Evolutionary conservation across 1,284 basidiomycete species (phyloP), one percentile per base, ranked within the genome.

Genomic region (Melampsora larici-populina): DNA sequence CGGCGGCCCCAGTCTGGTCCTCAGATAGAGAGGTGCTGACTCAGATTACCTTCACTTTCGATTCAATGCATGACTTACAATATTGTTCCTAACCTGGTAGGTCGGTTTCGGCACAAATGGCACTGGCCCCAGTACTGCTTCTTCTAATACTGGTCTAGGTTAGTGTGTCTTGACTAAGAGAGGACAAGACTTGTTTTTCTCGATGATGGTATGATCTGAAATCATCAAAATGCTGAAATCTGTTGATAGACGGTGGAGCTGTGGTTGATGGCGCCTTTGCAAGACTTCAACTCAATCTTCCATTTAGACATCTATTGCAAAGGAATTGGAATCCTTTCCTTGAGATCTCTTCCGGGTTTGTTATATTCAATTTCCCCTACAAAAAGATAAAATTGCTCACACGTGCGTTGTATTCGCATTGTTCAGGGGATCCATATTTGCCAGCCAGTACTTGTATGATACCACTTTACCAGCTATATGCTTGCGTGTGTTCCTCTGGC

Each of bases 51-150:
- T 21, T 60, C 21, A 21, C 13, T 13, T 21, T 21, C 51, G 55
- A 24, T n/a, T n/a, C 1, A 29, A 60, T 7, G 1, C 29, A 9
- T 58, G 55, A 26, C 55, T 60, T 43, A 60, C 55, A 71, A 51
- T 11, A 43, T 24, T 11, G 26, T 24, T 18, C 15, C 49, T 49
- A 60, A 62, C 15, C 26, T 31, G 36, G n/a, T 48, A 76, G 74
- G 40, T 62, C 60, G 74, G 66, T 4, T 76, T 76, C 46, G 74
- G 74, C 2, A 65, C 63, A 26, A 76, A 76, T 69, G 74, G 74
- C 24, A 69, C 65, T 15, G 74, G 66, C 49, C 66, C 46, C 55
- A 49, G 55, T 58, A 65, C 60, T 43, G 40, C 40, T 43, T 13
- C 40, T 13, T 36, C 65, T 49, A 26, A 46, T 26, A 36, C 46